Evolutionary conservation across 345 rosid genomes (phyloP).

Genomic region (Eutrema heterophyllum): DNA sequence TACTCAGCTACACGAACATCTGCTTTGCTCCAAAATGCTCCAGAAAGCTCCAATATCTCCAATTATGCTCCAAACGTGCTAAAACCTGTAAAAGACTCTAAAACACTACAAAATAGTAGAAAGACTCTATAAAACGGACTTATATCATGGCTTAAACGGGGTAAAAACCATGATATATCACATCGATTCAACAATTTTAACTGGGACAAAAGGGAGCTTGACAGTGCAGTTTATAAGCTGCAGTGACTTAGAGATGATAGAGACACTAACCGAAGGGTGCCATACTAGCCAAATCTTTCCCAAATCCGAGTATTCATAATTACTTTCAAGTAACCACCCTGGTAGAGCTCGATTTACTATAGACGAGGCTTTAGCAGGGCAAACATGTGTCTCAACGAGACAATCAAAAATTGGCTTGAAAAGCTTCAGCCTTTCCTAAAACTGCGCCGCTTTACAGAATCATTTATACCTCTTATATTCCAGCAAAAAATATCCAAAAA

Average conservation of each 20-base stretch:
- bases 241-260: no score
- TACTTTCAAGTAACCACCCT: not conserved
- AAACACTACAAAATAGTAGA: no score
- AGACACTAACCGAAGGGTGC: not conserved
- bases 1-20: no score
- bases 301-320: not conserved
- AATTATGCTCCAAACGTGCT: no score
- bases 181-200: not conserved
- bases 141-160: no score
- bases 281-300: not conserved
- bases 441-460: not conserved
- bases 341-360: not conserved
- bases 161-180: no score
- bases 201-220: no score
- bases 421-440: not conserved
- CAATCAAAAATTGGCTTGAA: not conserved
- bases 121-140: no score
- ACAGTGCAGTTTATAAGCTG: no score
- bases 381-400: not conserved
- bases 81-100: no score
- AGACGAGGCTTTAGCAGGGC: not conserved
- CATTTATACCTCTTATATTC: not conserved
- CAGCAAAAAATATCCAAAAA: not conserved
- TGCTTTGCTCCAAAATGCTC: no score
- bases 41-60: no score